These are phyloP conservation scores for Suillus discolor DNA, from an alignment of 768 basidiomycete species.

Conservation along the genomic window DNA sequence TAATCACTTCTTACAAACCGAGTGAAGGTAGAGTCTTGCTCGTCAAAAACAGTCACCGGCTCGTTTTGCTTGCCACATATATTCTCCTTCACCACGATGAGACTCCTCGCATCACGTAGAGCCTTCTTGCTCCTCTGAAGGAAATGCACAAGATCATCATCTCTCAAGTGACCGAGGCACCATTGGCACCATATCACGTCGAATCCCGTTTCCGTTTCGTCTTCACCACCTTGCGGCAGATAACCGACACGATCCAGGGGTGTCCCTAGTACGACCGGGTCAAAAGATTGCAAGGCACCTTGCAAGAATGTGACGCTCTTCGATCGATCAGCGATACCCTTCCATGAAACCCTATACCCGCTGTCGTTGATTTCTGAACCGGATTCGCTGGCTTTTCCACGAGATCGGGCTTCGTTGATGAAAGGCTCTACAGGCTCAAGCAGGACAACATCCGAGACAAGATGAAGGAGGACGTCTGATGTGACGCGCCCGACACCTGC, in stretches of 20 bases:
- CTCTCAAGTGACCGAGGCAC: conserved; percentile 88
- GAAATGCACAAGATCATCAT: conserved; percentile 77
- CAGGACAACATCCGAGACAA: conserved; percentile 84
- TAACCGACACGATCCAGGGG: conserved; percentile 72
- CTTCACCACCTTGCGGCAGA: conserved; percentile 49
- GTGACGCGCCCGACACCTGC: conserved; percentile 96
- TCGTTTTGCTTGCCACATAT: conserved; percentile 66
- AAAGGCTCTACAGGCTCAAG: conserved; percentile 87
- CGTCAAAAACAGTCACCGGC: conserved; percentile 68
- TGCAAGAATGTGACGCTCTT: conserved; percentile 83
- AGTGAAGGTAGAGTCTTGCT: conserved; percentile 87
- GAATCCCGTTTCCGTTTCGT: conserved; percentile 62
- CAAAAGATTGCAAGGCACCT: conserved; percentile 78
- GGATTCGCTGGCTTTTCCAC: conserved; percentile 31
- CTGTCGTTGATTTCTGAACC: conserved; percentile 38
- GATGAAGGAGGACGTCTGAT: conserved; percentile 82
- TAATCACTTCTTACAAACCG: conserved; percentile 49
- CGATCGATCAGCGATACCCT: conserved; percentile 58
- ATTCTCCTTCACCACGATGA: conserved; percentile 94
- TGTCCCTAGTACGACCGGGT: conserved; percentile 55
- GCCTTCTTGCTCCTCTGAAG: conserved; percentile 64
- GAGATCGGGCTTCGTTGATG: conserved; percentile 65
- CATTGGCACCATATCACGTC: conserved; percentile 98
- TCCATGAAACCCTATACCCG: conserved; percentile 49
- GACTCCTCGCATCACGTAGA: conserved; percentile 46